phyloP scores from a whole-genome alignment of 192 early-diverging fungal genomes.

The Spizellomyces sp. region DNA sequence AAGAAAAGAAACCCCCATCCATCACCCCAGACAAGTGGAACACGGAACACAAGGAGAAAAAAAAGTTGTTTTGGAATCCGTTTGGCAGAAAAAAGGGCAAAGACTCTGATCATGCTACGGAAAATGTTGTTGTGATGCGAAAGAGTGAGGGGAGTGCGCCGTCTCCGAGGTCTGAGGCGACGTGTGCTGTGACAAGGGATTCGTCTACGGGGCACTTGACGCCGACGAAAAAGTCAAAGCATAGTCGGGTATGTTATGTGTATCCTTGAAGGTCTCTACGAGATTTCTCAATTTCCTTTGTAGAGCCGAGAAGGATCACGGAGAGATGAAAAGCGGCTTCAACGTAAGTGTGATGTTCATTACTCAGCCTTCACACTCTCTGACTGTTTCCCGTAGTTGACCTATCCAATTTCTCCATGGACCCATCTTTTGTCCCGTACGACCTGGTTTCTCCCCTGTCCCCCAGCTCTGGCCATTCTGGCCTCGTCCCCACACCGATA shows the following conservation, averaged over 20 bases:
- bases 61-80: constrained; percentile 19
- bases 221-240: too few species aligned
- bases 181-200: too few species aligned
- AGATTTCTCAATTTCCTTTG: background rate
- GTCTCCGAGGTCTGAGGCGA: background rate
- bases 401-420: constrained; percentile 33
- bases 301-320: background rate
- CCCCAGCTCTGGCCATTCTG: background rate
- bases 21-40: too few species aligned
- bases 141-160: too few species aligned
- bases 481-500: background rate
- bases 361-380: background rate
- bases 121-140: too few species aligned
- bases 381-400: constrained; percentile 11
- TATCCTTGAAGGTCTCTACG: too few species aligned
- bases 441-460: constrained; percentile 17
- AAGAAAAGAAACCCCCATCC: background rate
- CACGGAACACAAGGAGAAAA: constrained; percentile 14
- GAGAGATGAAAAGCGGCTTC: constrained; percentile 5
- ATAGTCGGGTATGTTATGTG: too few species aligned
- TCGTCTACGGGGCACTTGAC: too few species aligned
- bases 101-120: background rate
- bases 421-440: constrained; percentile 25
- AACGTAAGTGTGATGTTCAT: background rate
- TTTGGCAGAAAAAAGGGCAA: constrained; percentile 27